Percentiles rank a stretch among this genome's conserved stretches.
These are phyloP conservation scores for Volvox carteri DNA, from an alignment of 163 green algal genomes.

Conservation along the genomic window DNA sequence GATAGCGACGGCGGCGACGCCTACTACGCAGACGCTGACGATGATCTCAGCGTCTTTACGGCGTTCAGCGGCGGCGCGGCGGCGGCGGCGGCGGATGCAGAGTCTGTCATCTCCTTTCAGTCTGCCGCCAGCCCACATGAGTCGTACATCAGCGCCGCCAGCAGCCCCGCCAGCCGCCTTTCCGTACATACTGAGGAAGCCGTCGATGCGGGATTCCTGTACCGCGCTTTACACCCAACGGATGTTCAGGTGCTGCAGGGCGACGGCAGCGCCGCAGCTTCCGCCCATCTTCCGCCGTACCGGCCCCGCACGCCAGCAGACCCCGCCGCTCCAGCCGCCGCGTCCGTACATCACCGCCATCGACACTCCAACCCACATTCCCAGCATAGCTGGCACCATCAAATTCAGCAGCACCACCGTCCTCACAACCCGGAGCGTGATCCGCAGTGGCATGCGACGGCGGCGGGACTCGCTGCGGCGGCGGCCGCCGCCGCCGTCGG, in stretches of 20 bases:
- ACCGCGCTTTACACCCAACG: slow-evolving; percentile 27
- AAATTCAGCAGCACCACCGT: background rate
- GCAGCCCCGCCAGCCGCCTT: slow-evolving; percentile 37
- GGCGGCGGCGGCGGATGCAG: background rate
- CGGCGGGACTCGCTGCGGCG: slow-evolving; percentile 24
- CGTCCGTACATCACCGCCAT: background rate
- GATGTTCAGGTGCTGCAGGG: too few relatives aligned
- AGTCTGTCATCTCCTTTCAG: background rate
- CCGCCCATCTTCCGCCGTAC: background rate
- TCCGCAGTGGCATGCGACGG: background rate
- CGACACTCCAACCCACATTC: background rate
- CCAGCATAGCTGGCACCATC: background rate
- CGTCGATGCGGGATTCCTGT: slow-evolving; percentile 14
- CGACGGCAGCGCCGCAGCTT: too few relatives aligned
- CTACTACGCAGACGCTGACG: background rate
- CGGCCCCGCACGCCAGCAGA: background rate
- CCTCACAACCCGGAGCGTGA: background rate
- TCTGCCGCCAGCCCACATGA: slow-evolving; percentile 36
- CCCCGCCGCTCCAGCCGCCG: background rate
- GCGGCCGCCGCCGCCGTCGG: slow-evolving; percentile 26
- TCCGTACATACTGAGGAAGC: background rate
- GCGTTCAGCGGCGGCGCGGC: background rate
- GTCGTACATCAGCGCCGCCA: slow-evolving; percentile 48
- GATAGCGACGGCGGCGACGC: background rate
- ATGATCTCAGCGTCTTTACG: background rate